A percentile compares a stretch with the other conserved stretches of the same genome.
phyloP scores from a whole-genome alignment of 2,329 filamentous ascomycete species.

The Triangularia verruculosa region DNA sequence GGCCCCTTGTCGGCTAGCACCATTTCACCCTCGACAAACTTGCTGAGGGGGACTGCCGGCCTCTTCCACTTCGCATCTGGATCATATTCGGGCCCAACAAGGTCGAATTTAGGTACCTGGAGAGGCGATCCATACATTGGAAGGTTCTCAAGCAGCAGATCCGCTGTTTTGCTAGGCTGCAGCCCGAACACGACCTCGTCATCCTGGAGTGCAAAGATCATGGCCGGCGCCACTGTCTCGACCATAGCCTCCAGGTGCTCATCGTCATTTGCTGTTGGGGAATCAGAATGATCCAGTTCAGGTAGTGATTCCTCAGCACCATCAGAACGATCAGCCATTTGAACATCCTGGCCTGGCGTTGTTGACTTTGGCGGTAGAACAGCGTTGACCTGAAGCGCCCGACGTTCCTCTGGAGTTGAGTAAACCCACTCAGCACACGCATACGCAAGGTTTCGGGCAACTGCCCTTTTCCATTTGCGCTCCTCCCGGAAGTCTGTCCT shows the following conservation, averaged over 20 bases:
- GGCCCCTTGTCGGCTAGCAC: conserved; percentile 64
- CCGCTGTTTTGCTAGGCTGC: conserved; percentile 68
- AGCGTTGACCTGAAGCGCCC: conserved; percentile 65
- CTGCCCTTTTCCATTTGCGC: conserved; percentile 84
- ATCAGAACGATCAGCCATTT: conserved; percentile 29
- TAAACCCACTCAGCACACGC: conserved; percentile 82
- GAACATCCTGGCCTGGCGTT: conserved; percentile 30
- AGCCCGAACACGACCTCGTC: conserved; percentile 80
- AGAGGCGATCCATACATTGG: conserved; percentile 72
- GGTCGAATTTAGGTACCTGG: conserved; percentile 55
- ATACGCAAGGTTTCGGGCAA: conserved; percentile 74
- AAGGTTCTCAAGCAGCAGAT: conserved; percentile 75
- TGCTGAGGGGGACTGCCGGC: conserved; percentile 79
- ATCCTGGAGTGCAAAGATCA: conserved; percentile 77
- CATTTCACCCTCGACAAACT: conserved; percentile 80
- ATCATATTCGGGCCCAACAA: conserved; percentile 56
- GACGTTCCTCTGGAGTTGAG: conserved; percentile 60
- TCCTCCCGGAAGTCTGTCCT: conserved; percentile 93
- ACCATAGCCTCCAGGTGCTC: conserved; percentile 32
- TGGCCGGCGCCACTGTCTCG: conserved; percentile 64
- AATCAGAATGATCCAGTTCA: conserved; percentile 65
- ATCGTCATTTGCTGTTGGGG: conserved; percentile 45
- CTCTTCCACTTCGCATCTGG: conserved; percentile 72
- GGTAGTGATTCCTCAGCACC: conserved; percentile 54
- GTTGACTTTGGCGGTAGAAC: conserved; percentile 41